phyloP scores from a whole-genome alignment of 1,139 yeast genomes.

The Geotrichum restrictum region DNA sequence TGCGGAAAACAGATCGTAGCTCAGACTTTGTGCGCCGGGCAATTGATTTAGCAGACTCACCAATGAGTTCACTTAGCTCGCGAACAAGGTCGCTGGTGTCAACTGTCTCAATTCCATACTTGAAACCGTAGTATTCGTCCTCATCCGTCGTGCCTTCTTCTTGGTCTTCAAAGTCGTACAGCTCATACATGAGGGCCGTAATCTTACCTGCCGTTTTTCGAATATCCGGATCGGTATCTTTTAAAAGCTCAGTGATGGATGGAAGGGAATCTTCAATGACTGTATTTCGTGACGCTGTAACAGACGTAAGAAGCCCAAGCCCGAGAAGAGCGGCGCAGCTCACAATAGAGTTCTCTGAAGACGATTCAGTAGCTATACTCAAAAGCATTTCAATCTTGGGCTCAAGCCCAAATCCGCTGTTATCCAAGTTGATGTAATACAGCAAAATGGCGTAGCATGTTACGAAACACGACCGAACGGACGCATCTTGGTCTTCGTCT shows the following conservation, averaged over 20 bases:
- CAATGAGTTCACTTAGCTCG: conserved; percentile 3
- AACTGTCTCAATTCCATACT: conserved; percentile 48
- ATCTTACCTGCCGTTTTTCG: conserved; percentile 54
- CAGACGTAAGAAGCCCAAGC: conserved; percentile 32
- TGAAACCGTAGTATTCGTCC: conserved; percentile 36
- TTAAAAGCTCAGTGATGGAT: conserved; percentile 33
- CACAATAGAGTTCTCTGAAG: conserved; percentile 26
- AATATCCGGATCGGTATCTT: conserved; percentile 28
- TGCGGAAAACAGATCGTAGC: conserved; percentile 59
- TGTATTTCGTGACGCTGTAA: conserved; percentile 26
- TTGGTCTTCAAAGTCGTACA: conserved; percentile 45
- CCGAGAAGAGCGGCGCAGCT: conserved; percentile 37
- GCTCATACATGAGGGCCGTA: conserved; percentile 60
- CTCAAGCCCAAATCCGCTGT: conserved; percentile 39
- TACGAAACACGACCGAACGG: conserved; percentile 29
- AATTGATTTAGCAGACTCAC: conserved; percentile 26
- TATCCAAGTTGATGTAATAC: conserved; percentile 34
- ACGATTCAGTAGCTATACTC: conserved; percentile 32
- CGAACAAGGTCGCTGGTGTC: conserved; percentile 51
- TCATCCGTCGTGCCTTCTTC: conserved; percentile 41
- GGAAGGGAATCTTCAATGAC: conserved; percentile 35
- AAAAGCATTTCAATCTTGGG: conserved; percentile 30
- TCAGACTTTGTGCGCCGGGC: conserved; percentile 48
- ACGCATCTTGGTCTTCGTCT: conserved; percentile 22
- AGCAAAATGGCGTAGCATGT: conserved; percentile 34